Evolutionary conservation across 495 filamentous ascomycete species (phyloP), one percentile per base, ranked within the genome.

Genomic region (Penicillium paxilli): DNA sequence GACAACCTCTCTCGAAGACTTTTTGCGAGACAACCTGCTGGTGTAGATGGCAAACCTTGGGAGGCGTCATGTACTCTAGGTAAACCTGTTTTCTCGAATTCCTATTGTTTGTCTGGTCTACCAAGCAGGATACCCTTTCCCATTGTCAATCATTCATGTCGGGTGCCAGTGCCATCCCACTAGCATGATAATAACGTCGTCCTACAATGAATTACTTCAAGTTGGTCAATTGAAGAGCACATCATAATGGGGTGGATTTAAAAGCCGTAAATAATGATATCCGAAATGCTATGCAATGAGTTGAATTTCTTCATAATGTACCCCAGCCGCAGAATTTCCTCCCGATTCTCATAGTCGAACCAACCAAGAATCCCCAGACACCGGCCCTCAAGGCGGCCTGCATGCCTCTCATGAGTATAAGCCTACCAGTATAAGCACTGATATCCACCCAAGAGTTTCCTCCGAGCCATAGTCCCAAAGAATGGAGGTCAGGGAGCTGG

Each of bases 281-380:
- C 35, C 35, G 5, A 6, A 38, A 38, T 16, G 19, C 40, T 9
- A 42, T 42, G 40, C 20, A 42, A 42, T 12, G 17, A 23, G 23
- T 19, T 20, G 4, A 28, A 12, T 24, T 21, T 32, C 2, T 26
- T 67, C 57, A 79, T 28, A 78, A 45, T 28, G 56, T 70, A 23
- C 78, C 76, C 79, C 79, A 80, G 1, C 68, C 68, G 56, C 75
- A 81, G 40, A 69, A 74, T 23, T 56, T 76, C 46, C 64, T 71
- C 5, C 79, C 79, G 49, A 75, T 67, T 38, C 65, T 72, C 58
- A 77, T 77, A 1, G 73, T 75, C 4, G 70, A 62, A 8, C 71
- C 67, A 0, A 74, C 73, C 16, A 74, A 52, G 30, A 76, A 54
- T 6, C 78, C 70, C 75, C 79, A 79, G 23, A 80, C 64, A 7